Evolutionary conservation across 1,139 yeast species (phyloP), one percentile per base, ranked within the genome.

Genomic region (Meyerozyma smithsonii): DNA sequence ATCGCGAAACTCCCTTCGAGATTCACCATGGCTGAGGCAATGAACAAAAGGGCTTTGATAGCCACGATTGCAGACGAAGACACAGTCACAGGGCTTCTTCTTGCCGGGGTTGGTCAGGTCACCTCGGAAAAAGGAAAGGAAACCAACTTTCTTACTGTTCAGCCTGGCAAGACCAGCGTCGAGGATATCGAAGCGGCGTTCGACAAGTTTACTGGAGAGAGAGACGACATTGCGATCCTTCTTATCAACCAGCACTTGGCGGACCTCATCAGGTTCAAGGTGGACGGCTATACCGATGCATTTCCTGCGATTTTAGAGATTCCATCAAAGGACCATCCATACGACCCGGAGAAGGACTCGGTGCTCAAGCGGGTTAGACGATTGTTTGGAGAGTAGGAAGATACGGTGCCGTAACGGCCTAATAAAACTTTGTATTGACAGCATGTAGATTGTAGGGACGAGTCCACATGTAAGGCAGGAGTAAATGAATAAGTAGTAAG

Each of bases 1-100:
- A 23, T 26, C 30, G 30, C 30, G 30, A 2, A 14, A 15, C 11
- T 14, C 12, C 30, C 12, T 15, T 16, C 20, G 12, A 30, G 15
- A 5, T 18, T 17, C 4, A 15, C 21, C 34, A 30, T 30, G 34
- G 58, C 59, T 12, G 73, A 68, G 44, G 64, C 74, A 39, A 69
- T 69, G 73, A 66, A 78, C 46, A 82, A 86, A 56, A 81, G 97
- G 55, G 75, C 84, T 36, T 73, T 88, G 51, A 70, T 90, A 43
- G 97, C 97, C 10, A 94, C 90, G 39, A 88, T 90, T 57, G 97
- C 97, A 19, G 98, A 90, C 58, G 98, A 90, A 66, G 98, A 92
- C 58, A 84, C 97, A 16, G 90, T 92, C 44, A 94, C 98, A 2
- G 99, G 99, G 4, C 78, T 94, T 71, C 72, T 92, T 36, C 75